Evolutionary conservation across 2,329 filamentous ascomycete genomes (phyloP).

Genomic region (Rhynchosporium secalis): DNA sequence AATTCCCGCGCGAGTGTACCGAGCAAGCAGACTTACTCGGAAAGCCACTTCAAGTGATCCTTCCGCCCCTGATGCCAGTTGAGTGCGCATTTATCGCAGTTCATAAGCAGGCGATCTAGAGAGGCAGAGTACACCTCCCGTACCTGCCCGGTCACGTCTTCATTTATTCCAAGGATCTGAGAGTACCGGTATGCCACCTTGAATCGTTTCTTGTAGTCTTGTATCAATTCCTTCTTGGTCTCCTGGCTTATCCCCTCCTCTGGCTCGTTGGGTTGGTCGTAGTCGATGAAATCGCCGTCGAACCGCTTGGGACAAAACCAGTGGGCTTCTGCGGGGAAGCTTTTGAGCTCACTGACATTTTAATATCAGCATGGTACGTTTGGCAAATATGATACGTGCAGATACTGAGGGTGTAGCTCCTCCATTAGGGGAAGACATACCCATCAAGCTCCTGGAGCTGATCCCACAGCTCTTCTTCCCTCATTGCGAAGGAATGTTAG

Average conservation of each 20-base stretch:
- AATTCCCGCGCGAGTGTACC: slow-evolving; percentile 10
- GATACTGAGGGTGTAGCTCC: not conserved
- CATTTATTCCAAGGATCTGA: slow-evolving; percentile 66
- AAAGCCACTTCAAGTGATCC: slow-evolving; percentile 60
- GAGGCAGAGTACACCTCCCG: slow-evolving; percentile 58
- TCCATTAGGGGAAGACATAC: slow-evolving; percentile 23
- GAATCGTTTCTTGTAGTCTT: slow-evolving; percentile 56
- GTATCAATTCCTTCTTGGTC: slow-evolving; percentile 54
- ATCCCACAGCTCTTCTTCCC: slow-evolving; percentile 39
- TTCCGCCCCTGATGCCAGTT: slow-evolving; percentile 73
- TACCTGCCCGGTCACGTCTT: slow-evolving; percentile 58
- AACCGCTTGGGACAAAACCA: slow-evolving; percentile 66
- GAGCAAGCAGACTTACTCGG: slow-evolving; percentile 50
- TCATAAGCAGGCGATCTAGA: slow-evolving; percentile 58
- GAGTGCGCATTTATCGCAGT: slow-evolving; percentile 69
- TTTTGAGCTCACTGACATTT: slow-evolving; percentile 36
- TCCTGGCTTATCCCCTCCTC: slow-evolving; percentile 50
- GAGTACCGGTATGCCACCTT: slow-evolving; percentile 67
- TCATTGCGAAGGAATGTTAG: slow-evolving; percentile 29
- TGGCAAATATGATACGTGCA: not conserved
- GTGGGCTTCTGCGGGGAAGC: slow-evolving; percentile 49
- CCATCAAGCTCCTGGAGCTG: slow-evolving; percentile 37
- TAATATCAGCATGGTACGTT: slow-evolving; percentile 10
- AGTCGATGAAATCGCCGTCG: slow-evolving; percentile 64
- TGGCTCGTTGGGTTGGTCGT: slow-evolving; percentile 54